Evolutionary conservation across 352 stramenopile genomes (phyloP).

Genomic region (Phytophthora parvispora): DNA sequence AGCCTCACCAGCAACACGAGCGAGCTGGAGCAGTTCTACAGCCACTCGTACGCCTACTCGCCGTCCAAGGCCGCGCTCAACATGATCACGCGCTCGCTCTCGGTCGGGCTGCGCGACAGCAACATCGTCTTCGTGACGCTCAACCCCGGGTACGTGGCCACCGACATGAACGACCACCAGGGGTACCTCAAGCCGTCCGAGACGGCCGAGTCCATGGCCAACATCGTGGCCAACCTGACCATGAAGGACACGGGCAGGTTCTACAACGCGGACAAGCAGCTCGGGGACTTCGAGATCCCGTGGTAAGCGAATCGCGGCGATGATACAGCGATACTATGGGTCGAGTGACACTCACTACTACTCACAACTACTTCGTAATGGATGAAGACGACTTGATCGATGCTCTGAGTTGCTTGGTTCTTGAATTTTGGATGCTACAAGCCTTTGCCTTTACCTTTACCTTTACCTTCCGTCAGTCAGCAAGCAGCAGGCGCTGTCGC

Average conservation of each 20-base stretch:
- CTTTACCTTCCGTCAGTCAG: too few relatives aligned
- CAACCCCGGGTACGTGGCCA: slow-evolving; percentile 51
- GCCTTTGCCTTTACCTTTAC: too few relatives aligned
- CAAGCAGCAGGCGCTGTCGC: too few relatives aligned
- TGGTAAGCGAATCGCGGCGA: slow-evolving; percentile 42
- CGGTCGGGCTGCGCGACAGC: slow-evolving; percentile 45
- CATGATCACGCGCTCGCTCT: slow-evolving; percentile 55
- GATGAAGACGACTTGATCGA: too few relatives aligned
- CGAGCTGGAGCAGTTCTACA: slow-evolving; percentile 1
- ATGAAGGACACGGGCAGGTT: slow-evolving; percentile 40
- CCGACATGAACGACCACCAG: slow-evolving; percentile 40
- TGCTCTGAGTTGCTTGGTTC: too few relatives aligned
- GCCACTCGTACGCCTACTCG: slow-evolving; percentile 64
- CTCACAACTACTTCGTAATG: too few relatives aligned
- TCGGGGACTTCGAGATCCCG: slow-evolving; percentile 25
- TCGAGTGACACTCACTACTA: too few relatives aligned
- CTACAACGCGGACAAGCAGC: slow-evolving; percentile 26
- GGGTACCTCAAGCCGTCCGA: slow-evolving; percentile 27
- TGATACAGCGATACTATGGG: too few relatives aligned
- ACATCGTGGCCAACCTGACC: slow-evolving; percentile 27
- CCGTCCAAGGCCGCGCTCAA: slow-evolving; percentile 77
- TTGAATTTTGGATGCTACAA: too few relatives aligned
- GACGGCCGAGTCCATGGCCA: slow-evolving; percentile 30
- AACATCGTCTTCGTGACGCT: slow-evolving; percentile 42
- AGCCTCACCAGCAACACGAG: slow-evolving; percentile 46